Evolutionary conservation across 2,329 filamentous ascomycete genomes (phyloP), one percentile per base, ranked within the genome.

Genomic region (Fusarium pseudonygamai): DNA sequence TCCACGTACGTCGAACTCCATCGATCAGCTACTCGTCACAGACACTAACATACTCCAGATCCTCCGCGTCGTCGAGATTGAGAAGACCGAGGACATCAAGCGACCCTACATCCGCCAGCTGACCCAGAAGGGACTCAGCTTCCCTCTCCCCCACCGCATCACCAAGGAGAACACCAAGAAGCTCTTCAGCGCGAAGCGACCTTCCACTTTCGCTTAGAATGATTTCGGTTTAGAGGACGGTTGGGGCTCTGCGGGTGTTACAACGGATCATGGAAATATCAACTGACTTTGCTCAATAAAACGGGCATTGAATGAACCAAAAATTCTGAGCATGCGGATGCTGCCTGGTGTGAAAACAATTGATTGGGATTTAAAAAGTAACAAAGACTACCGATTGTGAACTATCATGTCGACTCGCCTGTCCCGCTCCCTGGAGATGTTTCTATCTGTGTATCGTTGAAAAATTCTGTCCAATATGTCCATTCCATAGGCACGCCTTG

Each of bases 51-150:
- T 32, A 22, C 42, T 59, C 15, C 66, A 98, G 96, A 96, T 99
- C 86, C 94, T 99, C 85, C 97, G 97, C 87, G 96, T 99, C 81
- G 93, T 97, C 82, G 96, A 99, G 89, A 86, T 99, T 83, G 93
- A 97, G 90, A 97, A 97, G 92, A 89, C 87, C 83, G 94, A 95
- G 79, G 94, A 96, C 84, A 89, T 99, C 89, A 96, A 96, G 90
- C 94, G 96, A 86, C 96, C 96, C 79, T 99, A 99, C 92, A 97
- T 99, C 90, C 97, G 95, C 91, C 96, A 99, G 89, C 94, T 99
- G 85, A 87, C 97, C 84, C 88, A 90, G 87, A 98, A 98, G 93
- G 85, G 91, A 87, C 93, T 99, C 86, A 94, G 93, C 87, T 99
- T 99, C 94, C 96, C 96, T 85, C 94, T 99, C 80, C 96, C 96